Evolutionary conservation across 2,329 filamentous ascomycete genomes (phyloP).

Genomic region (Cladosporium sp.): DNA sequence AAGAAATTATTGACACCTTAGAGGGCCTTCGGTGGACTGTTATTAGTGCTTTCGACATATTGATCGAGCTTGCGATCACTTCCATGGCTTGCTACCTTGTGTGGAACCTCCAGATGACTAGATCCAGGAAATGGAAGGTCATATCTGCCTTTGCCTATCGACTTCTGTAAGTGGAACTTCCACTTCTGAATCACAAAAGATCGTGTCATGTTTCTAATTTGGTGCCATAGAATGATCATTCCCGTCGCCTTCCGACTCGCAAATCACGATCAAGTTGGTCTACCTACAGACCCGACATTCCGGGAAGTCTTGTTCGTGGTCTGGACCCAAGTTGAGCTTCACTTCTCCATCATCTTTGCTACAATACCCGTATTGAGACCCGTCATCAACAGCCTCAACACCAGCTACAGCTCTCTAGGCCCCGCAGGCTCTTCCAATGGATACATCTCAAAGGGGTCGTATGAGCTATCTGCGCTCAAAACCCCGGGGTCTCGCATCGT

Average conservation of each 20-base stretch:
- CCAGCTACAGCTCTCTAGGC: slow-evolving; percentile 25
- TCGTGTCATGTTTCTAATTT: too few species aligned
- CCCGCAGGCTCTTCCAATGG: not conserved
- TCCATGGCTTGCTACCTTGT: slow-evolving; percentile 19
- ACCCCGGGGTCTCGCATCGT: not conserved
- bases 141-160: slow-evolving; percentile 22
- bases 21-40: slow-evolving; percentile 36
- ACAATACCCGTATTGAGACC: slow-evolving; percentile 22
- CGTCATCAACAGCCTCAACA: slow-evolving; percentile 21
- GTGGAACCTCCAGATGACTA: slow-evolving; percentile 19
- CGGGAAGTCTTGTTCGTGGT: slow-evolving; percentile 19
- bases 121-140: slow-evolving; percentile 13
- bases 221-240: slow-evolving; percentile 18
- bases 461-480: not conserved
- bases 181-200: not conserved
- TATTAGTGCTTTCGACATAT: slow-evolving; percentile 43
- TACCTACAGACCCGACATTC: slow-evolving; percentile 18
- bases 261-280: slow-evolving; percentile 10
- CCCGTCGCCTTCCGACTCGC: slow-evolving; percentile 19
- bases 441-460: not conserved
- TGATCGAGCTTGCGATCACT: slow-evolving; percentile 37
- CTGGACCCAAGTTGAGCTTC: slow-evolving; percentile 24
- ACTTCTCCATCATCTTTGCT: slow-evolving; percentile 21
- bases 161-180: slow-evolving; percentile 5
- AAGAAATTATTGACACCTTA: too few species aligned